Conservation (phyloP, 1,139 yeast genomes). For the Candida pseudoviswanathii region DNA sequence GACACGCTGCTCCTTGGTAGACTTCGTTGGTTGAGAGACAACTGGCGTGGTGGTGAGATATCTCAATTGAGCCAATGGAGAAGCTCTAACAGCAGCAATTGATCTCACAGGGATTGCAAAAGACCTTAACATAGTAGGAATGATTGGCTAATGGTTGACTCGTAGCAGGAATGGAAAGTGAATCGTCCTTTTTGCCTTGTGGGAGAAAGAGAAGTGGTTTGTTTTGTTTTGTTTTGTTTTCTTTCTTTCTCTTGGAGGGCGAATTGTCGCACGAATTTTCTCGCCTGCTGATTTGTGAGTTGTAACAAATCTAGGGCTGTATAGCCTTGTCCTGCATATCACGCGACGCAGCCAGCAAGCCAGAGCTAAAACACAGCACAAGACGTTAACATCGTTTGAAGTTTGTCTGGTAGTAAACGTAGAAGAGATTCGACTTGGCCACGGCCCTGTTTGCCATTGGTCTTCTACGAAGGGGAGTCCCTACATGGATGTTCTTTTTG, state of each 20-base stretch:
- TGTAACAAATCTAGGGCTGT: not conserved
- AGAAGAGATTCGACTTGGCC: no score
- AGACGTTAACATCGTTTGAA: no score
- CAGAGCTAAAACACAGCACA: no score
- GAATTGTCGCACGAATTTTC: no score
- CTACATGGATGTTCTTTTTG: no score
- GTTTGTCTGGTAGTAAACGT: no score
- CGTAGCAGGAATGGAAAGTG: not conserved
- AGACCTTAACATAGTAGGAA: conserved; percentile 2
- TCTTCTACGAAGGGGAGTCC: no score
- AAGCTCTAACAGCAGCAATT: not conserved
- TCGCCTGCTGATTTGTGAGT: not conserved
- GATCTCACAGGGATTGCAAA: not conserved
- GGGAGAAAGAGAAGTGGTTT: not conserved
- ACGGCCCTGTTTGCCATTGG: no score
- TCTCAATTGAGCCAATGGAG: not conserved
- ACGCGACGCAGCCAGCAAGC: no score
- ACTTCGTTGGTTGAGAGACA: not conserved
- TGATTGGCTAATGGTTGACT: not conserved
- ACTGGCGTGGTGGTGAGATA: not conserved
- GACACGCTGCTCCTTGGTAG: no score
- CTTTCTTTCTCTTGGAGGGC: not conserved
- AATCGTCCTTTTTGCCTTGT: not conserved
- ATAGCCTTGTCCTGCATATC: not conserved
- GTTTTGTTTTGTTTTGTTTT: not conserved